These are phyloP conservation scores for Colletotrichum somersetense DNA, from an alignment of 2,329 filamentous ascomycete genomes.

Conservation along the genomic window DNA sequence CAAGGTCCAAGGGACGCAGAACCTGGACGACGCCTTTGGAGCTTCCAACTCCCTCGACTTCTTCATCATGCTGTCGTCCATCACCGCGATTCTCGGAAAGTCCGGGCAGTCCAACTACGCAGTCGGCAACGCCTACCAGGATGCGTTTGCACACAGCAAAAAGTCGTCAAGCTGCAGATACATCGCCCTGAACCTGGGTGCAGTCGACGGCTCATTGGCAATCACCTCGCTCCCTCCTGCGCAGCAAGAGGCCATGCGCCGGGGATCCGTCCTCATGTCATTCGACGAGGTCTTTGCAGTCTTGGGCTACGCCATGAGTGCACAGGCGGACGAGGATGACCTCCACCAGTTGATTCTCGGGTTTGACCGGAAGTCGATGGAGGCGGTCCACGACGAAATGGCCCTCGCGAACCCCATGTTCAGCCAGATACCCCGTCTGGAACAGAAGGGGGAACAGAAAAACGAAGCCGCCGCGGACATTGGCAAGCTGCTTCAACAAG, in stretches of 20 bases:
- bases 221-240: constrained; percentile 18
- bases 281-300: constrained; percentile 45
- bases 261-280: constrained; percentile 38
- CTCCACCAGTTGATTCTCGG: constrained; percentile 43
- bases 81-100: constrained; percentile 22
- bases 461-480: constrained; percentile 25
- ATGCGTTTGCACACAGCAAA: constrained; percentile 42
- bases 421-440: constrained; percentile 7
- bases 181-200: constrained; percentile 44
- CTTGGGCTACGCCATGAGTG: constrained; percentile 45
- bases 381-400: constrained; percentile 2
- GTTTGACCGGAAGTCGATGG: constrained; percentile 33
- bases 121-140: constrained; percentile 51
- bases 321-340: constrained; percentile 40
- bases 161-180: constrained; percentile 18
- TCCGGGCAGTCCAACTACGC: constrained; percentile 33
- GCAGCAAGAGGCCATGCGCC: constrained; percentile 8
- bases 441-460: not conserved
- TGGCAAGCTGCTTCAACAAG: constrained; percentile 25
- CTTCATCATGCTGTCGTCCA: constrained; percentile 38
- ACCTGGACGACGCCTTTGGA: constrained; percentile 16
- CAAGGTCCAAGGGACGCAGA: constrained; percentile 25
- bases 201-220: constrained; percentile 42
- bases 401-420: constrained; percentile 16
- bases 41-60: constrained; percentile 24